These are phyloP conservation scores for Suillus brevipes DNA, from an alignment of 768 basidiomycete species.

Conservation along the genomic window DNA sequence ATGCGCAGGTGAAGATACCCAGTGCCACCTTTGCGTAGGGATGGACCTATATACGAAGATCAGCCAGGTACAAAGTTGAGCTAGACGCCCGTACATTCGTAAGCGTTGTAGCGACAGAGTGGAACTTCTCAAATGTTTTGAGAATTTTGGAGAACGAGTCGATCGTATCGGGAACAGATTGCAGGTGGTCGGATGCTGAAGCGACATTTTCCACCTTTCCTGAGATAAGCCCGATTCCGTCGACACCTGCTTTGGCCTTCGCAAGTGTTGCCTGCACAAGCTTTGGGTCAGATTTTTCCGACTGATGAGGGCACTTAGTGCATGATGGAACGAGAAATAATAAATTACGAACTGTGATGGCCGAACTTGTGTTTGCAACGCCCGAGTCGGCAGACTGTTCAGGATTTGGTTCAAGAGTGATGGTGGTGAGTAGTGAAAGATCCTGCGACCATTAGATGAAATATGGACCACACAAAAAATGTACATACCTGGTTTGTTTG, in stretches of 20 bases:
- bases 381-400: background rate
- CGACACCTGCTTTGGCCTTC: too few species aligned
- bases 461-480: background rate
- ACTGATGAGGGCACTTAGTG: background rate
- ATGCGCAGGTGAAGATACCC: background rate
- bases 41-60: background rate
- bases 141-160: too few species aligned
- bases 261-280: background rate
- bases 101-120: too few species aligned
- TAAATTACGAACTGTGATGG: background rate
- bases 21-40: background rate
- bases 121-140: too few species aligned
- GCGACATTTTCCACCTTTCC: too few species aligned
- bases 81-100: too few species aligned
- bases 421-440: background rate
- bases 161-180: too few species aligned
- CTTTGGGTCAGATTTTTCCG: background rate
- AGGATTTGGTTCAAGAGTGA: background rate
- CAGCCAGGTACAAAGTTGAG: background rate
- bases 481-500: background rate
- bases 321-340: background rate
- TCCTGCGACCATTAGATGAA: background rate
- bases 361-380: background rate
- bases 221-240: too few species aligned
- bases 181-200: too few species aligned